These are phyloP conservation scores for Paulownia fortunei DNA, from an alignment of 257 asterid species.

Conservation along the genomic window DNA sequence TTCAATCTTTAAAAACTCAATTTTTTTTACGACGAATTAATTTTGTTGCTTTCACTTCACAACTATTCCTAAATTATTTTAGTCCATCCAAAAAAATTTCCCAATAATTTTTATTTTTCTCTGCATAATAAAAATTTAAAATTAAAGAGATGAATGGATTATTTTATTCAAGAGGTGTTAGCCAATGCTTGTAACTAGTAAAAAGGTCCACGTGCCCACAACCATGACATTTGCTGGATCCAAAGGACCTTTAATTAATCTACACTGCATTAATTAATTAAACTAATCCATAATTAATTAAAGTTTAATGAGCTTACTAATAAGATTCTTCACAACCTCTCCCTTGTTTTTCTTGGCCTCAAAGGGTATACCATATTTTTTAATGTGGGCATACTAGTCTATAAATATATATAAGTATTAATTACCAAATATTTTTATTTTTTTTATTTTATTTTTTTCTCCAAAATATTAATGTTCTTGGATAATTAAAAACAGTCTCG, in stretches of 20 bases:
- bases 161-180: background rate
- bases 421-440: no score
- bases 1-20: no score
- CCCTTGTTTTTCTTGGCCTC: background rate
- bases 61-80: no score
- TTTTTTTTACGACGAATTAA: no score
- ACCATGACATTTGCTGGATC: constrained; percentile 30
- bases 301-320: background rate
- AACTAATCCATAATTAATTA: background rate
- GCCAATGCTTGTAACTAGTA: constrained; percentile 14
- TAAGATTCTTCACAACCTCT: constrained; percentile 22
- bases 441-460: no score
- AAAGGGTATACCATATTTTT: no score
- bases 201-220: constrained; percentile 31
- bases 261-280: constrained; percentile 8
- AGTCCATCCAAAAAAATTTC: no score
- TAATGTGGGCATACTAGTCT: no score
- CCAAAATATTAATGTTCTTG: no score
- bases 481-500: no score
- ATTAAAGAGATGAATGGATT: background rate
- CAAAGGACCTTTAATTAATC: constrained; percentile 14
- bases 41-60: no score
- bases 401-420: no score
- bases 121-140: background rate
- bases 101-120: background rate